Base-by-base conservation (phyloP, 192 early-diverging fungal species). In the Backusella luteola region DNA sequence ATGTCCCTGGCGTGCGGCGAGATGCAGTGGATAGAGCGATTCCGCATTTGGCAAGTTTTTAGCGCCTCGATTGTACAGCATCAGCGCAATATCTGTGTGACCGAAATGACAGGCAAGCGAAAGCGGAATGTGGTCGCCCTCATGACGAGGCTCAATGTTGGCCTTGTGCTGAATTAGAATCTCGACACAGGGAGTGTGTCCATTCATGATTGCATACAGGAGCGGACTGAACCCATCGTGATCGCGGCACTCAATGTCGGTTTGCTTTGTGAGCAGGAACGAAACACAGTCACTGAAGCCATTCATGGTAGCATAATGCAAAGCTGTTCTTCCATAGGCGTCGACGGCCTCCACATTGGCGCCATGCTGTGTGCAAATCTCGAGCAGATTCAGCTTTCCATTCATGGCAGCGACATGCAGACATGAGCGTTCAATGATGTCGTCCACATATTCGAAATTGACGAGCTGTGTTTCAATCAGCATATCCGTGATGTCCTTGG, bases 271-370 rank as follows among this genome's bases (percentile, higher is more conserved):
- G 0, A 93, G 77, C 29, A 94, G 78, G 34, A 85, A 92, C 39
- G 80, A 85, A 23, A 96, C 80, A 34, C 91, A 91, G 7, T 92
- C 91, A 12, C 81, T 78, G 74, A 93, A 90, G 19, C 96, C 97
- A 76, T 96, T 91, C 92, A 99, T 96, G 12, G 95, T 90, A 0
- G 94, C 94, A 78, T 99, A 99, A 80, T 99, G 98, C 38, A 98
- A 75, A 3, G 97, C 91, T 21, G 89, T 92, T 59, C 97, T 84
- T 67, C 93, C 95, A 81, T 98, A 98, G 44, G 96, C 92, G 81
- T 99, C 98, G n/a, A 86, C 78, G 34, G 82, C 88, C 72, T 91
- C 86, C 14, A 88, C 74, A 83, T 85, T 71, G 23, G 56, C 56
- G 11, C 56, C 56, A 76, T 85, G 77, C 12, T 86, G 79, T 39